Percentiles rank a stretch among this genome's conserved stretches.
Conservation (phyloP, 176 grass and related monocot species). For the Musa acuminata region DNA sequence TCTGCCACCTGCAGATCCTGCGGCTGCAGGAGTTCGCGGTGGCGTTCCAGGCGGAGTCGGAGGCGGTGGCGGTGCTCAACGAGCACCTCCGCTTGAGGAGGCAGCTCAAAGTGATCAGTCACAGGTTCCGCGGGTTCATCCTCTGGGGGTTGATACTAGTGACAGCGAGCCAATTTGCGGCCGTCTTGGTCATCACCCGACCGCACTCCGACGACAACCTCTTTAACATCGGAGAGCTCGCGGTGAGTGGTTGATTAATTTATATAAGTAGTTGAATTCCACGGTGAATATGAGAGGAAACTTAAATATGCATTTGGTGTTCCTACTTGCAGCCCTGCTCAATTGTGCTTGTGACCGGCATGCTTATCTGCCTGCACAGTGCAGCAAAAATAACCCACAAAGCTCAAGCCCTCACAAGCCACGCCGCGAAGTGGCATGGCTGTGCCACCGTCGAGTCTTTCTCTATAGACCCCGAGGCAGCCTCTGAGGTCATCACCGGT, state of each 20-base stretch:
- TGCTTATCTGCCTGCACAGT: constrained; percentile 71
- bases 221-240: constrained; percentile 59
- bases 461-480: constrained; percentile 22
- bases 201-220: constrained; percentile 53
- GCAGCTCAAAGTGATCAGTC: constrained; percentile 68
- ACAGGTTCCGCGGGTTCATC: constrained; percentile 68
- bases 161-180: constrained; percentile 64
- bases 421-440: constrained; percentile 74
- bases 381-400: constrained; percentile 97
- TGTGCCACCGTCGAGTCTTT: constrained; percentile 51
- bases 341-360: constrained; percentile 49
- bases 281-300: too few species aligned
- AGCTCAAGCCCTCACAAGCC: constrained; percentile 76
- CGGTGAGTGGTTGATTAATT: constrained; percentile 25
- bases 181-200: constrained; percentile 53
- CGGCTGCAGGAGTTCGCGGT: constrained; percentile 67
- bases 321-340: constrained; percentile 50
- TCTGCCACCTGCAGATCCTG: constrained; percentile 76
- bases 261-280: too few species aligned
- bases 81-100: constrained; percentile 54
- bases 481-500: constrained; percentile 19
- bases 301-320: too few species aligned
- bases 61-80: constrained; percentile 41
- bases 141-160: constrained; percentile 48
- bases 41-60: constrained; percentile 46